Evolutionary conservation across 768 basidiomycete species (phyloP).

Genomic region (Leccinum truebloodii): DNA sequence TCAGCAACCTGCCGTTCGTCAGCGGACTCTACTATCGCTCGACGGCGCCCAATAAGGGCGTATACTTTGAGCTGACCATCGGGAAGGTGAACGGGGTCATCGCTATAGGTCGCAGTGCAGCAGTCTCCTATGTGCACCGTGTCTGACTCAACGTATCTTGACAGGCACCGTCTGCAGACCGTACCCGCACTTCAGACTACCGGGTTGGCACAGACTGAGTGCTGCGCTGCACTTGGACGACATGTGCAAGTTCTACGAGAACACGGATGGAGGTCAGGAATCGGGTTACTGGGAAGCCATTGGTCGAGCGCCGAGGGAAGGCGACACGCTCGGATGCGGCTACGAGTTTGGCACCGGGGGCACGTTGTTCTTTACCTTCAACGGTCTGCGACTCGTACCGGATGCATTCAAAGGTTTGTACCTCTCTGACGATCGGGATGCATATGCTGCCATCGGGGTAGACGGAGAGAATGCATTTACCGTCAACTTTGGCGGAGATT

Average conservation of each 20-base stretch:
- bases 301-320: slow-evolving; percentile 38
- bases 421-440: slow-evolving; percentile 49
- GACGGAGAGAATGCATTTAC: slow-evolving; percentile 46
- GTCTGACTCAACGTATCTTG: neutral
- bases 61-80: slow-evolving; percentile 66
- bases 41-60: slow-evolving; percentile 45
- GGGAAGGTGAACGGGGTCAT: slow-evolving; percentile 57
- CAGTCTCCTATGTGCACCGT: neutral
- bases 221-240: slow-evolving; percentile 70
- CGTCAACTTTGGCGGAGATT: slow-evolving; percentile 66
- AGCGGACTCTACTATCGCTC: slow-evolving; percentile 60
- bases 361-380: slow-evolving; percentile 55
- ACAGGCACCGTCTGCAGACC: slow-evolving; percentile 65
- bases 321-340: slow-evolving; percentile 63
- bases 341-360: slow-evolving; percentile 53
- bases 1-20: slow-evolving; percentile 61
- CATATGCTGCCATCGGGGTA: slow-evolving; percentile 60
- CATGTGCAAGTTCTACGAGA: slow-evolving; percentile 72
- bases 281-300: slow-evolving; percentile 35
- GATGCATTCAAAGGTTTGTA: slow-evolving; percentile 54
- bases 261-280: slow-evolving; percentile 62
- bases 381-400: slow-evolving; percentile 51
- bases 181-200: slow-evolving; percentile 64
- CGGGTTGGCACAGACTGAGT: slow-evolving; percentile 71
- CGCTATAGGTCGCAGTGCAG: slow-evolving; percentile 50